phyloP scores from a whole-genome alignment of 2,329 filamentous ascomycete genomes.

The Fusarium ambrosium region DNA sequence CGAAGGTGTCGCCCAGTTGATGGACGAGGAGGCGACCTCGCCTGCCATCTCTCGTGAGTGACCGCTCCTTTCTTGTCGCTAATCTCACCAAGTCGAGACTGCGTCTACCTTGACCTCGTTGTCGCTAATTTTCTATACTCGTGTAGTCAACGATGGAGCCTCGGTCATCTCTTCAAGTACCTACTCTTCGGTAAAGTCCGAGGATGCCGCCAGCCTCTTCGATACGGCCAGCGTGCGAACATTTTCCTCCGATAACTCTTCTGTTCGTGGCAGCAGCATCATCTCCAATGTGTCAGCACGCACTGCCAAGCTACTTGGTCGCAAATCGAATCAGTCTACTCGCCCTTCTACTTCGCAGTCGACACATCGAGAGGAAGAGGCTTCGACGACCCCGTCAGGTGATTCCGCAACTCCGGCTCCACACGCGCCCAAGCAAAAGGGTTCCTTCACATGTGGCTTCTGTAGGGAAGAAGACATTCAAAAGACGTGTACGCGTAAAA shows the following conservation, averaged over 20 bases:
- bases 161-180: constrained; percentile 54
- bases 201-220: constrained; percentile 54
- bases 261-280: constrained; percentile 56
- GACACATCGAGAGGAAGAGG: constrained; percentile 38
- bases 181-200: constrained; percentile 52
- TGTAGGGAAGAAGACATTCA: constrained; percentile 58
- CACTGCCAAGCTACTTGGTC: constrained; percentile 52
- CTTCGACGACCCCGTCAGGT: constrained; percentile 39
- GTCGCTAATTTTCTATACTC: constrained; percentile 14
- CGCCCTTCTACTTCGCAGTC: constrained; percentile 39
- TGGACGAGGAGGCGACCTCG: constrained; percentile 51
- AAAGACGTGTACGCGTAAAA: constrained; percentile 61
- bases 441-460: constrained; percentile 56
- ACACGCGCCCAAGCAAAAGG: constrained; percentile 55
- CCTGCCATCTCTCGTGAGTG: constrained; percentile 48
- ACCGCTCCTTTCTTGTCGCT: background rate
- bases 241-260: constrained; percentile 57
- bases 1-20: constrained; percentile 51
- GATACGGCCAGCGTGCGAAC: constrained; percentile 54
- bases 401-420: constrained; percentile 44
- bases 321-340: constrained; percentile 43
- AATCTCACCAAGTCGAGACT: background rate
- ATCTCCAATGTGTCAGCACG: constrained; percentile 57
- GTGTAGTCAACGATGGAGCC: constrained; percentile 49
- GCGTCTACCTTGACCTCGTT: background rate